Percentiles rank a stretch among this genome's conserved stretches.
These are phyloP conservation scores for Emericellopsis cladophorae DNA, from an alignment of 2,329 filamentous ascomycete genomes.

Conservation along the genomic window DNA sequence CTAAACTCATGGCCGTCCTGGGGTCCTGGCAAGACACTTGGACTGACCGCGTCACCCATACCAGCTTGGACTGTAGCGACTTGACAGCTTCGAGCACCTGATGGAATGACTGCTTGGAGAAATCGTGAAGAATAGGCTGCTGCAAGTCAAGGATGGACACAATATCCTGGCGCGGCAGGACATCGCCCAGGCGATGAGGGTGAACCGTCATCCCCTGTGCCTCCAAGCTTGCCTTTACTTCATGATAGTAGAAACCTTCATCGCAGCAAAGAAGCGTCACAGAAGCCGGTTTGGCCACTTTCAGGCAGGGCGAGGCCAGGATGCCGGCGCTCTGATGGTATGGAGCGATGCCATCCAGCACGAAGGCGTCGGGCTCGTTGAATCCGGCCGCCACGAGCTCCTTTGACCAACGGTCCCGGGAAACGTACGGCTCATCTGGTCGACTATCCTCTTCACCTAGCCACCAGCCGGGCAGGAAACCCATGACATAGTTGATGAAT, in stretches of 20 bases:
- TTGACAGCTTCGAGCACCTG: not conserved
- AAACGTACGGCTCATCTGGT: conserved; percentile 11
- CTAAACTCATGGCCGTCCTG: not conserved
- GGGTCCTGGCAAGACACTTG: conserved; percentile 1
- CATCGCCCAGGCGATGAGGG: no score
- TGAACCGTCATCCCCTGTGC: no score
- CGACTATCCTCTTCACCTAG: conserved; percentile 14
- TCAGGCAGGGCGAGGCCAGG: no score
- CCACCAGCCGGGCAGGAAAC: conserved; percentile 20
- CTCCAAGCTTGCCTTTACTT: no score
- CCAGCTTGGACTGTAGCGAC: not conserved
- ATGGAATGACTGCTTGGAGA: not conserved
- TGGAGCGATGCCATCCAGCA: no score
- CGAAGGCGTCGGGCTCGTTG: not conserved
- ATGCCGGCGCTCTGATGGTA: no score
- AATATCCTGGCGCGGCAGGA: not conserved
- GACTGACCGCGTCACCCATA: conserved; percentile 1
- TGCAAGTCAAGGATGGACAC: not conserved
- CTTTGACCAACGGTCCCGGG: conserved; percentile 10
- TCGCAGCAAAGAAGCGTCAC: no score
- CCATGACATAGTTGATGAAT: conserved; percentile 8
- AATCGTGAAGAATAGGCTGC: not conserved
- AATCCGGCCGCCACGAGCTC: conserved; percentile 15
- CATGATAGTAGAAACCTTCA: no score
- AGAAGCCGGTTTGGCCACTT: no score